Conservation (phyloP, 2,329 filamentous ascomycete genomes). For the Ophiosphaerella korrae region DNA sequence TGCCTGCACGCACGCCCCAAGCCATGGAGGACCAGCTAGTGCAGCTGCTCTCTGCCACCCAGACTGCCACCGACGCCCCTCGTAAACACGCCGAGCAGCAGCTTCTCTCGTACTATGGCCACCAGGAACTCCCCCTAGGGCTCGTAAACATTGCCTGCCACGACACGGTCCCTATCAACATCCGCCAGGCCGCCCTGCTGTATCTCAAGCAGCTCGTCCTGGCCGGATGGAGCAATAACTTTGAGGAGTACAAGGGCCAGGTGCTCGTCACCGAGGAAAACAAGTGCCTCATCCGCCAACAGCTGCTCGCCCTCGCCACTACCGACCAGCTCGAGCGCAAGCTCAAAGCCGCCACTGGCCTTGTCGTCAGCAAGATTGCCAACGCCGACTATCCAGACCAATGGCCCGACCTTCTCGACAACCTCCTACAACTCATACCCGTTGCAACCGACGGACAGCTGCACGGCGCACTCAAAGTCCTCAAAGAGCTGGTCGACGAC, state of each 20-base stretch:
- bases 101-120: conserved; percentile 71
- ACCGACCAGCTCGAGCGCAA: conserved; percentile 77
- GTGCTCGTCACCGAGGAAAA: conserved; percentile 73
- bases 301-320: conserved; percentile 77
- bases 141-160: conserved; percentile 83
- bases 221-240: conserved; percentile 78
- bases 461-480: conserved; percentile 86
- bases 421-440: conserved; percentile 77
- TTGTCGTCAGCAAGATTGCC: conserved; percentile 91
- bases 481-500: conserved; percentile 89
- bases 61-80: conserved; percentile 74
- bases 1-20: conserved; percentile 28
- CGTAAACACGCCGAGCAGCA: conserved; percentile 87
- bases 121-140: conserved; percentile 74
- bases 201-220: conserved; percentile 83
- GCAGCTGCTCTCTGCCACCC: conserved; percentile 84
- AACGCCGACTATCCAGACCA: conserved; percentile 90
- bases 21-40: conserved; percentile 91
- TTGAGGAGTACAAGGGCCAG: conserved; percentile 71
- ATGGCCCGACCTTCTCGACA: conserved; percentile 88
- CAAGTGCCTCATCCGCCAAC: conserved; percentile 74
- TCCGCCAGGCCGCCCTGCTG: conserved; percentile 83
- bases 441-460: conserved; percentile 78
- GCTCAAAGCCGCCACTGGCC: conserved; percentile 87
- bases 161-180: conserved; percentile 70